A percentile compares a stretch with the other conserved stretches of the same genome.
These are phyloP conservation scores for Sphaerulina populicola DNA, from an alignment of 2,329 filamentous ascomycete genomes.

Conservation along the genomic window DNA sequence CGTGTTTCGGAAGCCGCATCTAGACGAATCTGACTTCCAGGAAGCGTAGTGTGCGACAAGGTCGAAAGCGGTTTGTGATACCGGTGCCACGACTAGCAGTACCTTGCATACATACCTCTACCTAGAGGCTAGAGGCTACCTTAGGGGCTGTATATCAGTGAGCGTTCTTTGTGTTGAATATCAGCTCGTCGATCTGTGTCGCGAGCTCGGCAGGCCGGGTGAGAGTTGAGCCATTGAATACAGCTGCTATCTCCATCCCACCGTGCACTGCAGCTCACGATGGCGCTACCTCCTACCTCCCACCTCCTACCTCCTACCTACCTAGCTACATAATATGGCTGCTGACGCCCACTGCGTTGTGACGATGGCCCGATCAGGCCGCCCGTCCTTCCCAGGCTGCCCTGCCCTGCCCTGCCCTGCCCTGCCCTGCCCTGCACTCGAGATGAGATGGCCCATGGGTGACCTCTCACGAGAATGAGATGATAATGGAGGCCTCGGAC, in stretches of 20 bases:
- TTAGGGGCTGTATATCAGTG: too few species aligned
- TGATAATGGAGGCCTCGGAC: too few species aligned
- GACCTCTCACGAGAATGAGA: too few species aligned
- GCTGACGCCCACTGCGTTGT: neutral
- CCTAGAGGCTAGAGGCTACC: too few species aligned
- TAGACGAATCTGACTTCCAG: neutral
- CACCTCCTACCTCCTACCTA: too few species aligned
- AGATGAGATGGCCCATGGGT: too few species aligned
- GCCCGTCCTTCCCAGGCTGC: too few species aligned
- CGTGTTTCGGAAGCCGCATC: conserved; percentile 4
- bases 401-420: too few species aligned
- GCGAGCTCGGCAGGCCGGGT: neutral
- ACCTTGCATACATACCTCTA: conserved; percentile 7
- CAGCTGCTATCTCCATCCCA: neutral
- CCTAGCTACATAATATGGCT: neutral
- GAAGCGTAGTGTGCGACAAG: neutral
- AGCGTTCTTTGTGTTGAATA: neutral
- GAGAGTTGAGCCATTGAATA: neutral
- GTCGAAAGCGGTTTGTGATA: conserved; percentile 1
- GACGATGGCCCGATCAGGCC: neutral
- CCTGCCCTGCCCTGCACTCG: neutral
- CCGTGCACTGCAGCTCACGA: neutral
- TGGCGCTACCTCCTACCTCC: neutral
- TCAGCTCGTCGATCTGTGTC: neutral
- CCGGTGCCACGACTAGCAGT: conserved; percentile 1